Percentiles rank a stretch among this genome's conserved stretches.
phyloP scores from a whole-genome alignment of 129 eudicot genomes.

The Oenanthe sinensis region DNA sequence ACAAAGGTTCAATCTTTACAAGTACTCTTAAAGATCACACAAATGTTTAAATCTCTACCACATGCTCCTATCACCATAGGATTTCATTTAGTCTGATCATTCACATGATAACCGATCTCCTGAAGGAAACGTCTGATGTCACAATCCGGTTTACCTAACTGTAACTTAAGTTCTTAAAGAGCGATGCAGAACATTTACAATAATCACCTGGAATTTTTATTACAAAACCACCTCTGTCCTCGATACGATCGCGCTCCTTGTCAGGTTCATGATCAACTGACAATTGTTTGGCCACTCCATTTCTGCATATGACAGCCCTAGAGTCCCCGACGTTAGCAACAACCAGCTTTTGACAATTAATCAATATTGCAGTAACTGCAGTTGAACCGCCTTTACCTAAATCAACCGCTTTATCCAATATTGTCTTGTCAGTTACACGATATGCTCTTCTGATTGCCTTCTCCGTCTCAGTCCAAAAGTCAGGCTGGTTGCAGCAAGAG shows the following conservation, averaged over 20 bases:
- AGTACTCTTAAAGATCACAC: background rate
- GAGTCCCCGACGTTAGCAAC: constrained; percentile 94
- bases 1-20: background rate
- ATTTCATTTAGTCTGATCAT: background rate
- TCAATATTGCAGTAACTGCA: constrained; percentile 74
- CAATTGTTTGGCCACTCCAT: constrained; percentile 75
- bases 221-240: constrained; percentile 77
- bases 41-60: background rate
- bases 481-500: constrained; percentile 28
- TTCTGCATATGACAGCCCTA: constrained; percentile 67
- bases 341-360: constrained; percentile 61
- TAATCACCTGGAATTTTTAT: constrained; percentile 49
- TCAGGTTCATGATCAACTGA: constrained; percentile 79
- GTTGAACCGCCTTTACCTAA: constrained; percentile 85
- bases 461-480: constrained; percentile 70
- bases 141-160: background rate
- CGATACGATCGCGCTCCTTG: constrained; percentile 49
- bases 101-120: background rate
- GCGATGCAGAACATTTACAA: background rate
- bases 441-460: constrained; percentile 67
- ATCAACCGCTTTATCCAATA: constrained; percentile 52
- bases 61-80: background rate
- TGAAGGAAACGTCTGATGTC: background rate
- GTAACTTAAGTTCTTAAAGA: background rate
- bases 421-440: constrained; percentile 45